Evolutionary conservation across 176 grass and related monocot species (phyloP).

Genomic region (Rhynchospora pubera): DNA sequence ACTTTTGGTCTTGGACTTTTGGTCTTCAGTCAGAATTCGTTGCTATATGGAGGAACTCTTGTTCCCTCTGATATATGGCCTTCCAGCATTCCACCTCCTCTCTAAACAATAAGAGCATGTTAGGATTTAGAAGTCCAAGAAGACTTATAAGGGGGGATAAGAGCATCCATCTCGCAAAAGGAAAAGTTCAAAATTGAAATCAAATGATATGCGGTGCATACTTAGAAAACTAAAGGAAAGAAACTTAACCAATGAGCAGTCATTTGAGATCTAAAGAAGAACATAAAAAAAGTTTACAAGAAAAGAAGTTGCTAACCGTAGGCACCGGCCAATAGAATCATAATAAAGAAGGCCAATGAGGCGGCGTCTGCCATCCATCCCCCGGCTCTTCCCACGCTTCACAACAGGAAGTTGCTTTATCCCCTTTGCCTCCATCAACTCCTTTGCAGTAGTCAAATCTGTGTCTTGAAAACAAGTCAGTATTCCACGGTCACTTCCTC

Average conservation of each 20-base stretch:
- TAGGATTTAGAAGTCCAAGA: background rate
- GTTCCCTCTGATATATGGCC: slow-evolving; percentile 52
- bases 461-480: slow-evolving; percentile 89
- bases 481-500: slow-evolving; percentile 73
- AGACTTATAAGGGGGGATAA: background rate
- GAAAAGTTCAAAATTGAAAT: background rate
- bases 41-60: slow-evolving; percentile 49
- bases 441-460: slow-evolving; percentile 90
- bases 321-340: slow-evolving; percentile 70
- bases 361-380: slow-evolving; percentile 64
- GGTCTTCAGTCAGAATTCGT: slow-evolving; percentile 41
- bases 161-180: background rate
- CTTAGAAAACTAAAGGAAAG: background rate
- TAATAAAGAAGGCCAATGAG: slow-evolving; percentile 88
- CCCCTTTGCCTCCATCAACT: slow-evolving; percentile 95
- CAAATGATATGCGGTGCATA: background rate
- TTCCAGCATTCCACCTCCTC: slow-evolving; percentile 90
- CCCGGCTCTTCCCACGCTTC: slow-evolving; percentile 55
- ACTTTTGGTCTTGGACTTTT: slow-evolving; percentile 3
- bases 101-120: slow-evolving; percentile 36
- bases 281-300: background rate
- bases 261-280: slow-evolving; percentile 10
- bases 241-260: background rate
- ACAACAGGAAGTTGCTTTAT: slow-evolving; percentile 97
- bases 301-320: slow-evolving; percentile 49